phyloP scores from a whole-genome alignment of 345 rosid species.

The Durio zibethinus region DNA sequence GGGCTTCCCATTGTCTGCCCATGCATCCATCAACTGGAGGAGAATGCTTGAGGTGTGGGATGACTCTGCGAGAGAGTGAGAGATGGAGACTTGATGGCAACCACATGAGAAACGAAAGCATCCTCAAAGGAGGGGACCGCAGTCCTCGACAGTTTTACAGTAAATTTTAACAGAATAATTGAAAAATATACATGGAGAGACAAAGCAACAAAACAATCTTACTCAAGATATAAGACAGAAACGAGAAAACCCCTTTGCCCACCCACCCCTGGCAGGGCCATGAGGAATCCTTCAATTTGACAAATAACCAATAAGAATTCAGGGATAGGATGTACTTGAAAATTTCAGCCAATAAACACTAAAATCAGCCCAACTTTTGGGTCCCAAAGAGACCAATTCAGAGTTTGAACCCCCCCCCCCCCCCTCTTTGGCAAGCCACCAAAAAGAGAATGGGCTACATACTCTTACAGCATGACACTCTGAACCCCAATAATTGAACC shows the following conservation, averaged over 20 bases:
- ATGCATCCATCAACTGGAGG: background rate
- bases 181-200: background rate
- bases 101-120: constrained; percentile 8
- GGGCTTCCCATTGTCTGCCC: background rate
- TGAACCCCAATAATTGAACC: constrained; percentile 3
- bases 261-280: constrained; percentile 19
- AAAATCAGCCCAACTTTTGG: constrained; percentile 22
- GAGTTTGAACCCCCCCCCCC: background rate
- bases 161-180: background rate
- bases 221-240: constrained; percentile 1
- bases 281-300: constrained; percentile 31
- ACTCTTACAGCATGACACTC: background rate
- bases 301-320: constrained; percentile 35
- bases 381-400: background rate
- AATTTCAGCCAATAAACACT: constrained; percentile 35
- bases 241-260: background rate
- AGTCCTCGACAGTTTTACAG: background rate
- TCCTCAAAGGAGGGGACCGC: constrained; percentile 13
- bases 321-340: constrained; percentile 30
- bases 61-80: background rate
- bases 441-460: constrained; percentile 5
- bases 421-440: background rate
- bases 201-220: background rate
- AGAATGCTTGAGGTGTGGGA: background rate
- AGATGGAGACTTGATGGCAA: background rate